Conservation (phyloP, 495 filamentous ascomycete genomes). For the Symbiotaphrina buchneri region DNA sequence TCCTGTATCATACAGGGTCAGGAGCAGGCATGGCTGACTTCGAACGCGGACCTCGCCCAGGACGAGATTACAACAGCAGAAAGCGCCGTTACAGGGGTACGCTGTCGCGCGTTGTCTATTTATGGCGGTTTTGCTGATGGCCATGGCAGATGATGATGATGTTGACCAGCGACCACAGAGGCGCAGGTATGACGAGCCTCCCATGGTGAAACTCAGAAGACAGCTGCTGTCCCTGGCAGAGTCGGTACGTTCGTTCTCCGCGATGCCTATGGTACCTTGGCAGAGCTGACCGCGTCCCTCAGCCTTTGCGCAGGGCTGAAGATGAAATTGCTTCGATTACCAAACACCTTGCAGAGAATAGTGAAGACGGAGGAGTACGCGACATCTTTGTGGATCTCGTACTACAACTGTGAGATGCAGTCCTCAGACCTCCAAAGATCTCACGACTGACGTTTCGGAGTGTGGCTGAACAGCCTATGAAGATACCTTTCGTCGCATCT, state of each 20-base stretch:
- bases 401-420: constrained; percentile 40
- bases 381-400: constrained; percentile 45
- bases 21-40: constrained; percentile 41
- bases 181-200: constrained; percentile 59
- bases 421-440: constrained; percentile 4
- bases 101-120: not conserved
- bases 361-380: constrained; percentile 54
- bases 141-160: constrained; percentile 47
- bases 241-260: constrained; percentile 25
- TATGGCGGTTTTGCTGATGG: not conserved
- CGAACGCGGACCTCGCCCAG: constrained; percentile 35
- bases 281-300: constrained; percentile 2
- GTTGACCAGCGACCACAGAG: constrained; percentile 50
- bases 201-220: constrained; percentile 51
- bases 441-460: constrained; percentile 13
- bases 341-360: constrained; percentile 51
- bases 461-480: constrained; percentile 78
- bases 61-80: constrained; percentile 36
- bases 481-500: constrained; percentile 79
- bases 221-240: constrained; percentile 70
- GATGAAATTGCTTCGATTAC: constrained; percentile 63
- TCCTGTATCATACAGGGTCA: not conserved
- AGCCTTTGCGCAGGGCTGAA: constrained; percentile 55
- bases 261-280: not conserved
- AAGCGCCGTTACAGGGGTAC: constrained; percentile 40